Conservation (phyloP, 768 basidiomycete genomes). For the Sarcomyxa edulis region DNA sequence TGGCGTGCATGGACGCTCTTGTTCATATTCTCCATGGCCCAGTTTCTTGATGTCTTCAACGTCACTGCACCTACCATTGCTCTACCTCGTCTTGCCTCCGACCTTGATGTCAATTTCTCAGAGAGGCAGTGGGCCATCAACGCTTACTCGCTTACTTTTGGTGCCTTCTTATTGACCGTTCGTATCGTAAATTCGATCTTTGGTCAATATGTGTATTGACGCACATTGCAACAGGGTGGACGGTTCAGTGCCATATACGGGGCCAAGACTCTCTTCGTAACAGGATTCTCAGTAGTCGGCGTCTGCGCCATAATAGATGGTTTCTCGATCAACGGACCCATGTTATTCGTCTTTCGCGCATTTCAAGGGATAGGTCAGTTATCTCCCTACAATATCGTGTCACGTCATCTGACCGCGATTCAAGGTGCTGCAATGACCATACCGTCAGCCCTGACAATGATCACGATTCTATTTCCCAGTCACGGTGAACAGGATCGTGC, state of each 20-base stretch:
- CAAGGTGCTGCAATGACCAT: slow-evolving; percentile 29
- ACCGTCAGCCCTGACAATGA: slow-evolving; percentile 39
- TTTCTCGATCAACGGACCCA: slow-evolving; percentile 36
- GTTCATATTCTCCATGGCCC: slow-evolving; percentile 27
- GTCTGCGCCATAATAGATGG: slow-evolving; percentile 35
- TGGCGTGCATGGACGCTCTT: slow-evolving; percentile 14
- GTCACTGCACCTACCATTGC: slow-evolving; percentile 30
- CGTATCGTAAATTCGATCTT: too few species aligned
- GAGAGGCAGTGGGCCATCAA: slow-evolving; percentile 28
- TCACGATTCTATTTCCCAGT: slow-evolving; percentile 43
- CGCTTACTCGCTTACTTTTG: slow-evolving; percentile 32
- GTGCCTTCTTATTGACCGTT: slow-evolving; percentile 26
- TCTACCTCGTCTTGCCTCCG: slow-evolving; percentile 22
- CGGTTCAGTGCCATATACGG: slow-evolving; percentile 26
- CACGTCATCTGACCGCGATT: not conserved
- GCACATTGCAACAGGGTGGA: slow-evolving; percentile 26
- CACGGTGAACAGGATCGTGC: slow-evolving; percentile 39
- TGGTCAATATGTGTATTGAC: too few species aligned
- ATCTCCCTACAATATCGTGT: not conserved
- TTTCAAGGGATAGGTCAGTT: slow-evolving; percentile 37
- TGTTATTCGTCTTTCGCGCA: slow-evolving; percentile 41
- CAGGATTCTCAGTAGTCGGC: slow-evolving; percentile 34
- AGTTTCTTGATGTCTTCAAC: slow-evolving; percentile 36
- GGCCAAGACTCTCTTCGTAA: slow-evolving; percentile 32
- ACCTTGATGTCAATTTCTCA: slow-evolving; percentile 9